Evolutionary conservation across 306 rosid genomes (phyloP), one percentile per base, ranked within the genome.

Genomic region (Cucurbita ficifolia): DNA sequence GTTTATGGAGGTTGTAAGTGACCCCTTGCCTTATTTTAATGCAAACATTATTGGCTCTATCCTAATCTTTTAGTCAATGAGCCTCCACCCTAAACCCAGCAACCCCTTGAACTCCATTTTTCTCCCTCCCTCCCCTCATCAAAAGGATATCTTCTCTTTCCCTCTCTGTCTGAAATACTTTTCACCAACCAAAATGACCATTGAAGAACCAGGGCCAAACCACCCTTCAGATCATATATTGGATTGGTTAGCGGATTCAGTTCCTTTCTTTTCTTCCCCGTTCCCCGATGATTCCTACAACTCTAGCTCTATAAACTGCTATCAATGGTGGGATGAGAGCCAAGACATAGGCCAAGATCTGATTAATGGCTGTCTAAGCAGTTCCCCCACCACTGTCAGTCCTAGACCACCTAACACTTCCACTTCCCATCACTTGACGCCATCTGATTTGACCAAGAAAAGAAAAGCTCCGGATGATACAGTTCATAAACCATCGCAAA

Each of bases 241-340:
- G 67, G 96, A 90, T 56, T 93, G 96, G 96, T 81, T 90, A 38
- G 92, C 86, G 79, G 96, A 86, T 35, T 87, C 94, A 52, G 85
- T 82, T 69, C 80, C 97, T 40, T 87, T 79, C 80, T 85, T 87
- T 48, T 88, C 96, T 48, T 88, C 96, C 38, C 81, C 96, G 24
- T 93, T 86, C 80, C 81, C 88, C 59, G 91, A 92, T 56, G 87
- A 92, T 70, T 84, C 92, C 0, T 87, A 84, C 65, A 75, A 68
- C 76, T 49, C 89, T 3, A 75, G 57, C 69, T 79, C 81, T 38
- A 86, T 87, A 24, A 82, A 84, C 35, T 86, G 84, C 70, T 84
- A 78, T 67, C 84, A 72, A 0, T 80, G 87, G 83, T 93, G 98
- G 96, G 88, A 81, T 72, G 88, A 85, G 46, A 68, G 19, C 42